Conservation (phyloP, 192 early-diverging fungal genomes). For the Chytriomyces confervae region DNA sequence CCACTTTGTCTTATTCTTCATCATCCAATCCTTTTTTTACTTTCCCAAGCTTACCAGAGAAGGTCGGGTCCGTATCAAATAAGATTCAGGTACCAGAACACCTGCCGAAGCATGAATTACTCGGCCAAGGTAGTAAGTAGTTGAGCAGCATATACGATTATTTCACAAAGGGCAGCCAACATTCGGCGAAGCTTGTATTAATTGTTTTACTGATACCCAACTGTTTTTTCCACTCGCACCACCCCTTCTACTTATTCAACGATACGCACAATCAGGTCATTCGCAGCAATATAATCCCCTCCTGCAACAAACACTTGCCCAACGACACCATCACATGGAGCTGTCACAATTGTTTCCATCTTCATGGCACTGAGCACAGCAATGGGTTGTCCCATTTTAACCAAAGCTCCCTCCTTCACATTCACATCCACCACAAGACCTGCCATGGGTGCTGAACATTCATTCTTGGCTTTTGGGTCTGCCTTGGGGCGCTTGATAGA, state of each 20-base stretch:
- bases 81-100: no score
- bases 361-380: constrained; percentile 96
- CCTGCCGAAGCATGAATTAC: no score
- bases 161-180: no score
- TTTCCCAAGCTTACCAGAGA: no score
- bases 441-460: constrained; percentile 95
- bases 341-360: constrained; percentile 87
- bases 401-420: constrained; percentile 76
- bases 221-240: no score
- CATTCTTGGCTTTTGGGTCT: constrained; percentile 73
- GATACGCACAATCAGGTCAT: constrained; percentile 76
- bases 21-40: no score
- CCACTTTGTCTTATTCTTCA: no score
- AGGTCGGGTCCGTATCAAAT: no score
- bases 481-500: constrained; percentile 66
- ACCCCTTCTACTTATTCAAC: constrained; percentile 18
- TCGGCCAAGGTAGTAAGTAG: no score
- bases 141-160: no score
- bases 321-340: constrained; percentile 74
- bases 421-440: constrained; percentile 93
- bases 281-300: constrained; percentile 79
- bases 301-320: constrained; percentile 72
- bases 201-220: no score
- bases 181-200: no score
- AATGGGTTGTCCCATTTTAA: constrained; percentile 90